Conservation (phyloP, 257 asterid genomes). For the Nicotiana undulata region DNA sequence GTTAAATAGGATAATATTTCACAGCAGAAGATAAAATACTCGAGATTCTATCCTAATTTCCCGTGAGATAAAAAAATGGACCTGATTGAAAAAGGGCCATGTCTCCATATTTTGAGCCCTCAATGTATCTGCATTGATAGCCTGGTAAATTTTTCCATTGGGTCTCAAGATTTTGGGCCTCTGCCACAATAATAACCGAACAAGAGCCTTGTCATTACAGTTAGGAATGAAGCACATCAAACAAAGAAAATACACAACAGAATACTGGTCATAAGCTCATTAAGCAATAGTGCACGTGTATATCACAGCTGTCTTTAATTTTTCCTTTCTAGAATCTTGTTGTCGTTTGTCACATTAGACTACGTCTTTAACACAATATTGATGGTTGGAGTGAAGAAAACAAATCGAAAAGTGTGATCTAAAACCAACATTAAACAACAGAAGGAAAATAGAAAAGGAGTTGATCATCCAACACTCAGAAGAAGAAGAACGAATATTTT, state of each 20-base stretch:
- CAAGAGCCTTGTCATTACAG: constrained; percentile 7
- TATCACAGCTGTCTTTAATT: not conserved
- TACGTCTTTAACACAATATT: not conserved
- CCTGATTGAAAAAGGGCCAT: constrained; percentile 79
- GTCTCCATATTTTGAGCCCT: constrained; percentile 72
- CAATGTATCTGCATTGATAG: constrained; percentile 52
- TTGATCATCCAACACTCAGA: not conserved
- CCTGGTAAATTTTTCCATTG: constrained; percentile 60
- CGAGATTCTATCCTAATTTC: not conserved
- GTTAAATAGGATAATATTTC: not conserved
- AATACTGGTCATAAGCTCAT: not conserved
- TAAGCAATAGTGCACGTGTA: not conserved
- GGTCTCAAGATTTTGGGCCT: constrained; percentile 52
- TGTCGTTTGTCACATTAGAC: not conserved
- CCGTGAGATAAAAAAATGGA: not conserved
- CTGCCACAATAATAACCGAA: constrained; percentile 29
- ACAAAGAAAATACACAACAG: not conserved
- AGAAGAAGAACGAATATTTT: not conserved
- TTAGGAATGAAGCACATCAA: not conserved
- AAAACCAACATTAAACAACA: not conserved
- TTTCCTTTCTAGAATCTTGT: not conserved
- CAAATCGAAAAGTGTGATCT: not conserved
- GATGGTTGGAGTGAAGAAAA: not conserved
- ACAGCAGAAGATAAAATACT: not conserved
- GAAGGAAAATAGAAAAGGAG: not conserved